Evolutionary conservation across 2,329 filamentous ascomycete species (phyloP).

Genomic region (Calonectria pseudoturangicola): DNA sequence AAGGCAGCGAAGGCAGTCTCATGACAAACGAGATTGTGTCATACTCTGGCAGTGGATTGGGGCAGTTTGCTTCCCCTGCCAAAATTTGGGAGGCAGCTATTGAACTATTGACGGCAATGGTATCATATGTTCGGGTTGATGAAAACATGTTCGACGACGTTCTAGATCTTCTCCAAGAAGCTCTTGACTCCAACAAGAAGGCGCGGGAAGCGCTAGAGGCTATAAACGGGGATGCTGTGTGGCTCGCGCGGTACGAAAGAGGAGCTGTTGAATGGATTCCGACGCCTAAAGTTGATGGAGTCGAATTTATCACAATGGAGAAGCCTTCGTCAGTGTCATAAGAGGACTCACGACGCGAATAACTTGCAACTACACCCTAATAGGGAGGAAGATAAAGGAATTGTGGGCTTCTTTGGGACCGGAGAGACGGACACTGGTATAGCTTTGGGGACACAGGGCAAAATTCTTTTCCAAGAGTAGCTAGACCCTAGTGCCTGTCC

Average conservation of each 20-base stretch:
- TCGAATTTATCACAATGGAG: constrained; percentile 60
- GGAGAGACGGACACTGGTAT: constrained; percentile 21
- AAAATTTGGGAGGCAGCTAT: constrained; percentile 80
- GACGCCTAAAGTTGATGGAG: constrained; percentile 65
- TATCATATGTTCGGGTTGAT: constrained; percentile 77
- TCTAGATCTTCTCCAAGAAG: constrained; percentile 75
- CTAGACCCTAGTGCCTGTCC: constrained; percentile 21
- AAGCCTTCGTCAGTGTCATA: constrained; percentile 37
- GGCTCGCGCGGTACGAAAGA: constrained; percentile 76
- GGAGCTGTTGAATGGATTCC: constrained; percentile 62
- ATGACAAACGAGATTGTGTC: constrained; percentile 33
- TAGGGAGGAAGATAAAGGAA: constrained; percentile 40
- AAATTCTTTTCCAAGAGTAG: constrained; percentile 21
- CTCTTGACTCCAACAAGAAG: constrained; percentile 66
- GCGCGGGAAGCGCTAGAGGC: constrained; percentile 76
- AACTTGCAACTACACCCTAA: constrained; percentile 30
- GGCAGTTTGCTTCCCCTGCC: constrained; percentile 76
- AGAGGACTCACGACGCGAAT: constrained; percentile 29
- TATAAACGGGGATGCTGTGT: constrained; percentile 85
- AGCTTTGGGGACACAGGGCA: constrained; percentile 24
- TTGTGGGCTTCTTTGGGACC: constrained; percentile 23
- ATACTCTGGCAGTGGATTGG: constrained; percentile 66
- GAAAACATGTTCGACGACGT: constrained; percentile 84
- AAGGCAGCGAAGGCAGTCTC: constrained; percentile 46
- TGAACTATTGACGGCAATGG: constrained; percentile 75